Evolutionary conservation across 345 rosid species (phyloP).

Genomic region (Heritiera fomes): DNA sequence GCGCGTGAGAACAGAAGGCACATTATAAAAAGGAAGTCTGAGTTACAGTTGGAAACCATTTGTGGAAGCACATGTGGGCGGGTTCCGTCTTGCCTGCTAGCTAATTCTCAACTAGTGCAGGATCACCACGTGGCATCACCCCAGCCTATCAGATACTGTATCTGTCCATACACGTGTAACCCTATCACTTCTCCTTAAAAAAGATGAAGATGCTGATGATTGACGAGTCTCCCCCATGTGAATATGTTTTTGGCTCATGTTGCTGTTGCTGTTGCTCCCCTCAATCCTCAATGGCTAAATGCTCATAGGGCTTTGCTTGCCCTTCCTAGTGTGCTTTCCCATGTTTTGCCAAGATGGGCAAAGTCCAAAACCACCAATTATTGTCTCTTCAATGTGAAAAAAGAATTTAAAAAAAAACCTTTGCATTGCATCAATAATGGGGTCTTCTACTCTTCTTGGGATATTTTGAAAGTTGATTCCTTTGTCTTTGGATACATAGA

Average conservation of each 20-base stretch:
- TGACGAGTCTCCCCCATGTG: constrained; percentile 4
- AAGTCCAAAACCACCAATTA: background rate
- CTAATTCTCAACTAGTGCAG: background rate
- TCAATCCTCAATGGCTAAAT: too few species aligned
- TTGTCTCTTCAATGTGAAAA: background rate
- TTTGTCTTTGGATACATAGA: background rate
- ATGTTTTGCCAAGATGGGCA: background rate
- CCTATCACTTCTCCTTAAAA: background rate
- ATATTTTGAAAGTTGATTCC: background rate
- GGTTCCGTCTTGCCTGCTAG: constrained; percentile 16
- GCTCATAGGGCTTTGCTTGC: too few species aligned
- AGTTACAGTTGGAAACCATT: constrained; percentile 14
- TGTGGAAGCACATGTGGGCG: constrained; percentile 26
- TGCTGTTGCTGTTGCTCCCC: too few species aligned
- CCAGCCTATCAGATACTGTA: constrained; percentile 8
- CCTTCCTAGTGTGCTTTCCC: background rate
- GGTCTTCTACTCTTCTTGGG: background rate
- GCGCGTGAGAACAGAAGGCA: background rate
- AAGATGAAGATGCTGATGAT: background rate
- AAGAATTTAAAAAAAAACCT: background rate
- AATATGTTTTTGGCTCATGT: background rate
- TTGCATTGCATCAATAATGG: background rate
- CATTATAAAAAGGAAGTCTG: background rate
- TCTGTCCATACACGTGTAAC: constrained; percentile 25
- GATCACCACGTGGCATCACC: constrained; percentile 32